These are phyloP conservation scores for Fusarium xylarioides DNA, from an alignment of 2,329 filamentous ascomycete genomes.

Conservation along the genomic window DNA sequence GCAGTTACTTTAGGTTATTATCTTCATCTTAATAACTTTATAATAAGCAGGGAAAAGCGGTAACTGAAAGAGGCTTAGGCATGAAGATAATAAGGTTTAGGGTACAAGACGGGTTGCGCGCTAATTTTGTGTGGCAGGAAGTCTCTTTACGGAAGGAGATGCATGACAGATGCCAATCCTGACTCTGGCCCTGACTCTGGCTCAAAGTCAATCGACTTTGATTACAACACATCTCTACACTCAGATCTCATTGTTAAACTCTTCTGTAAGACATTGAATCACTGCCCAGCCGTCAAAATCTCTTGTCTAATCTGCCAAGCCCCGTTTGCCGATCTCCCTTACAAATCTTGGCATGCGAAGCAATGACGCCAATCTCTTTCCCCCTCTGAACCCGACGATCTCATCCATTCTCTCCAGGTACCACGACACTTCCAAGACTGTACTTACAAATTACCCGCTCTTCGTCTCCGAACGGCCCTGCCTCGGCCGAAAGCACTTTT, in stretches of 20 bases:
- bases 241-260: rapidly evolving
- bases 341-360: slow-evolving; percentile 10
- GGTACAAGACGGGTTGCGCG: too few species aligned
- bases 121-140: too few species aligned
- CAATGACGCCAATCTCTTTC: slow-evolving; percentile 9
- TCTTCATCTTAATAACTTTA: too few species aligned
- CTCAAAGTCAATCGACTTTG: background rate
- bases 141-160: too few species aligned
- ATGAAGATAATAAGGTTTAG: too few species aligned
- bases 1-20: too few species aligned
- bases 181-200: too few species aligned
- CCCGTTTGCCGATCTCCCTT: slow-evolving; percentile 15
- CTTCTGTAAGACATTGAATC: background rate
- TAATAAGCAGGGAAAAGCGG: too few species aligned
- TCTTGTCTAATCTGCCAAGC: slow-evolving; percentile 6
- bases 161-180: too few species aligned
- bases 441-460: background rate
- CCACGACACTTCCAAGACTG: background rate
- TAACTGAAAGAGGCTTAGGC: too few species aligned
- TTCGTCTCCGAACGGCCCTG: slow-evolving; percentile 29
- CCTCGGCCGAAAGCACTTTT: slow-evolving; percentile 25
- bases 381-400: background rate
- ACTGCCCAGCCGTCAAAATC: background rate
- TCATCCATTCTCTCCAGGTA: background rate
- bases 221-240: background rate